These are phyloP conservation scores for Falciphora oryzae DNA, from an alignment of 2,329 filamentous ascomycete genomes.

Conservation along the genomic window DNA sequence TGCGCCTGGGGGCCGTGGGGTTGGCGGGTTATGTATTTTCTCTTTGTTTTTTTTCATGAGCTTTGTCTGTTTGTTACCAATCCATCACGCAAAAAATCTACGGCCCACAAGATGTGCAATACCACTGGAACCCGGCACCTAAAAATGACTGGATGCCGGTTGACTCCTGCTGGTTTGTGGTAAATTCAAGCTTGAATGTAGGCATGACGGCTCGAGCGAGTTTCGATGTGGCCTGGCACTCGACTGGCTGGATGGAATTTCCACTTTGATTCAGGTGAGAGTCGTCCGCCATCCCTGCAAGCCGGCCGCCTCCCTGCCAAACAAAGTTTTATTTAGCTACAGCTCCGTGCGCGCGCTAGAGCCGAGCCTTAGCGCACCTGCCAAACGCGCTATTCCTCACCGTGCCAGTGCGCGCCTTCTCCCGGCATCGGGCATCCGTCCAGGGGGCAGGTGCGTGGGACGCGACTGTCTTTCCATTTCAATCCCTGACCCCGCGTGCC, in stretches of 20 bases:
- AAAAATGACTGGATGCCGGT: too few species aligned
- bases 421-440: not conserved
- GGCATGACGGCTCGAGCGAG: not conserved
- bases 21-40: not conserved
- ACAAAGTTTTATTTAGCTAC: constrained; percentile 2
- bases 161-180: too few species aligned
- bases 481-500: not conserved
- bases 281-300: not conserved
- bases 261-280: not conserved
- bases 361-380: too few species aligned
- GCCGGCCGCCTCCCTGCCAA: not conserved
- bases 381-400: not conserved
- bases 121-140: too few species aligned
- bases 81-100: too few species aligned
- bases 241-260: not conserved
- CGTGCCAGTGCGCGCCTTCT: too few species aligned
- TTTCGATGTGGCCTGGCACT: not conserved
- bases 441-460: not conserved
- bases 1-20: not conserved
- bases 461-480: not conserved
- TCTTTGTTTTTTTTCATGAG: too few species aligned
- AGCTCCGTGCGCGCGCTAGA: too few species aligned
- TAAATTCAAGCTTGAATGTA: too few species aligned
- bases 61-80: too few species aligned
- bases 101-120: too few species aligned